Conservation (phyloP, 2,329 filamentous ascomycete species). For the Fusarium miscanthi region DNA sequence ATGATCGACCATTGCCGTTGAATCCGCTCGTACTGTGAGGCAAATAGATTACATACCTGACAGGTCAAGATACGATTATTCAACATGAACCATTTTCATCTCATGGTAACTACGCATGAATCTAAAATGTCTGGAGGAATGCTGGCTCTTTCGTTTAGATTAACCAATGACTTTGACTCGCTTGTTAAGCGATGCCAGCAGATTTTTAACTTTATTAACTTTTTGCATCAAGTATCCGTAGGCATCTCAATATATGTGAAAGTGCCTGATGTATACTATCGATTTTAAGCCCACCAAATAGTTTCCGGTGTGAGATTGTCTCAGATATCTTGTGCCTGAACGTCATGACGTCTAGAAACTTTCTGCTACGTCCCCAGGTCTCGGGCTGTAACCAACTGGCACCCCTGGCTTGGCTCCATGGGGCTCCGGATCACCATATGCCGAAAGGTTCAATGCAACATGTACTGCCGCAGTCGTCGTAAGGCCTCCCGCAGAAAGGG, state of each 20-base stretch:
- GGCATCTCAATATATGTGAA: not conserved
- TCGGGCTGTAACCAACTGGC: constrained; percentile 32
- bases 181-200: not conserved
- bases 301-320: constrained; percentile 7
- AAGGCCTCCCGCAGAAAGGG: constrained; percentile 22
- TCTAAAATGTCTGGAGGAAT: not conserved
- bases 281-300: not conserved
- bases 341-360: constrained; percentile 31
- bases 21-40: not conserved
- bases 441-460: constrained; percentile 36
- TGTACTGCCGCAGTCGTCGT: constrained; percentile 15
- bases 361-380: constrained; percentile 25
- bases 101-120: not conserved
- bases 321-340: constrained; percentile 31
- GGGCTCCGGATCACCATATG: constrained; percentile 38
- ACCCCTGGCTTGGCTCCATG: constrained; percentile 29
- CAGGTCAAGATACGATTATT: not conserved
- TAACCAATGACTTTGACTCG: not conserved
- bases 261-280: not conserved
- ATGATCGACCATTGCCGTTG: not conserved
- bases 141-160: not conserved
- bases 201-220: not conserved
- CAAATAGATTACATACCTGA: too few species aligned
- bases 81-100: not conserved
- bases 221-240: not conserved